Base-by-base conservation (phyloP, 805 yeast genomes). In the Novakomyces olei region DNA sequence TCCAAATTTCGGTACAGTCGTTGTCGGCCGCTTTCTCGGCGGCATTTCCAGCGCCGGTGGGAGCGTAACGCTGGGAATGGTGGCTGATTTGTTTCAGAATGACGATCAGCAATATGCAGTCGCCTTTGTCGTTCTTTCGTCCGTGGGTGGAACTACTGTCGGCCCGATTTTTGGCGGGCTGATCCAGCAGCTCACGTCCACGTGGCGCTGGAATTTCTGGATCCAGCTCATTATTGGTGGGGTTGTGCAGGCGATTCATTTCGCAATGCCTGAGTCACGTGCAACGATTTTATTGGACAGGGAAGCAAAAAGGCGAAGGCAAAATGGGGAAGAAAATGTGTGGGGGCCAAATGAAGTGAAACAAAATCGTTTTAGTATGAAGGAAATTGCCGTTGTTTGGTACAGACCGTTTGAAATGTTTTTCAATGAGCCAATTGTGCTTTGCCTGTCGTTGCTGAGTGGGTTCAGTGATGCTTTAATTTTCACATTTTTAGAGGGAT, bases 161-260 rank as follows among this genome's bases (percentile, higher is more conserved):
- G 70, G 69, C 10, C 71, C 72, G 1, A 39, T 67, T 7, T 40
- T 66, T 26, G 71, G 71, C 26, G 57, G 76, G 26, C 61, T 57
- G 35, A 54, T 69, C 37, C 71, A 67, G 36, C 72, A 65, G 42
- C 50, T 62, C 38, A 60, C 55, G 6, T 64, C 70, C 18, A n/a
- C n/a, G n/a, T 72, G 79, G 79, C 61, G 78, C 54, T 72, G 78
- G 79, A 50, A 29, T 16, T 27, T 36, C n/a, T 36, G 39, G 39
- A 20, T 51, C 25, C 58, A 53, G 39, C 44, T 53, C 24, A 53
- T 53, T 20, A 45, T 53, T 32, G 58, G 58, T 14, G 57, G 52
- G 15, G 50, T 43, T 14, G 49, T 44, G n/a, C 58, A 56, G 36
- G 20, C 50, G 4, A 23, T 44, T 16, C 61, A 56, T 36, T 50